Percentiles rank a stretch among this genome's conserved stretches.
Conservation (phyloP, 202 grass and related monocot species). For the Musa balbisiana region DNA sequence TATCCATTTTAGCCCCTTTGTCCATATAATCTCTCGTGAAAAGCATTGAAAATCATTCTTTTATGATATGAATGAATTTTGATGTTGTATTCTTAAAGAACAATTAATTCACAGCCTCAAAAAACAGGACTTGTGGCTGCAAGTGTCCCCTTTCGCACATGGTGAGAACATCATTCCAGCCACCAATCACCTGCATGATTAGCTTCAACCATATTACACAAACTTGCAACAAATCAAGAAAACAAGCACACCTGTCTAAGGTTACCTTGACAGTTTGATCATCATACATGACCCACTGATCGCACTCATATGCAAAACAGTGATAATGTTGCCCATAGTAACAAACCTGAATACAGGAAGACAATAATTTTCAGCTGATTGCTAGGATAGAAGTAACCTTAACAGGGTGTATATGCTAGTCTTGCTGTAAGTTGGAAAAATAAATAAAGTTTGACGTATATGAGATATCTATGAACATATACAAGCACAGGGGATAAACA, state of each 20-base stretch:
- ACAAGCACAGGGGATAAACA: too few species aligned
- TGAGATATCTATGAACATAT: too few species aligned
- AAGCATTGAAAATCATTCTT: not conserved
- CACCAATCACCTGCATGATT: constrained; percentile 63
- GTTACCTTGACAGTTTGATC: constrained; percentile 98
- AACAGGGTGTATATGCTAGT: too few species aligned
- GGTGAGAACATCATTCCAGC: constrained; percentile 70
- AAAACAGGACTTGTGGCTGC: constrained; percentile 98
- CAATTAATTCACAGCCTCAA: constrained; percentile 55
- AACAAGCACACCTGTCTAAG: not conserved
- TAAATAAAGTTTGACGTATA: too few species aligned
- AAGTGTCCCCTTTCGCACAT: constrained; percentile 95
- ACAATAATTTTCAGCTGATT: constrained; percentile 10
- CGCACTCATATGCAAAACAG: constrained; percentile 93
- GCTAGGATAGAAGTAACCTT: too few species aligned
- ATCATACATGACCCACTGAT: constrained; percentile 95
- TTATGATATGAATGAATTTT: not conserved
- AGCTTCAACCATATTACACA: constrained; percentile 15
- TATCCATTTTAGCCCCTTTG: not conserved
- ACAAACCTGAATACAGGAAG: constrained; percentile 56
- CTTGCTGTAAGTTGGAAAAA: not conserved
- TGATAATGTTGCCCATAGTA: constrained; percentile 99
- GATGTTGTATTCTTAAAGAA: not conserved
- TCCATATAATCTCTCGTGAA: not conserved
- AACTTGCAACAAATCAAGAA: not conserved